Evolutionary conservation across 2,329 filamentous ascomycete species (phyloP).

Genomic region (Xylaria sp.): DNA sequence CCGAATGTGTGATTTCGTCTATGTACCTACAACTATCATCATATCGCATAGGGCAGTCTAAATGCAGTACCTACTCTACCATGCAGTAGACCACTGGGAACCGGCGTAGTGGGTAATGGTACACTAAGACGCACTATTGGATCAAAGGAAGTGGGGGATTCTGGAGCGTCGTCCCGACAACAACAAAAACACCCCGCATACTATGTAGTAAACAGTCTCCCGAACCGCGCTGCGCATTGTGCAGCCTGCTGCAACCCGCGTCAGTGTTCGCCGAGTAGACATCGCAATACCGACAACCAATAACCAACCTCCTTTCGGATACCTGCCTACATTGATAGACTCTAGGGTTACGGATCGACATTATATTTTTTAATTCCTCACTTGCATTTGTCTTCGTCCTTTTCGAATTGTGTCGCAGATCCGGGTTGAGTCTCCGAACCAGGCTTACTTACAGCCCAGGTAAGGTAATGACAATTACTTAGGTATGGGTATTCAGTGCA

Average conservation of each 20-base stretch:
- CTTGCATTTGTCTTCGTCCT: constrained; percentile 2
- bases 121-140: constrained; percentile 18
- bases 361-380: constrained; percentile 1
- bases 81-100: too few species aligned
- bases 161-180: constrained; percentile 33
- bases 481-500: background rate
- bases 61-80: too few species aligned
- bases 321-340: background rate
- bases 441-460: background rate
- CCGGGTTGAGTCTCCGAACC: constrained; percentile 21
- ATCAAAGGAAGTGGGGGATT: background rate
- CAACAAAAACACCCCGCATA: constrained; percentile 26
- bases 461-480: background rate
- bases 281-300: background rate
- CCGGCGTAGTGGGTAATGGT: background rate
- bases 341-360: background rate
- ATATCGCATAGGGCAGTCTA: too few species aligned
- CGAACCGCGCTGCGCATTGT: background rate
- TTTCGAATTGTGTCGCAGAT: constrained; percentile 24
- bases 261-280: background rate
- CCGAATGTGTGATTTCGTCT: too few species aligned
- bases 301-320: constrained; percentile 1
- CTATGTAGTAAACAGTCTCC: constrained; percentile 36
- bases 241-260: constrained; percentile 32
- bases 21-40: too few species aligned